Percentiles rank a stretch among this genome's conserved stretches.
These are phyloP conservation scores for Aspergillus biplanus DNA, from an alignment of 495 filamentous ascomycete species.

Conservation along the genomic window DNA sequence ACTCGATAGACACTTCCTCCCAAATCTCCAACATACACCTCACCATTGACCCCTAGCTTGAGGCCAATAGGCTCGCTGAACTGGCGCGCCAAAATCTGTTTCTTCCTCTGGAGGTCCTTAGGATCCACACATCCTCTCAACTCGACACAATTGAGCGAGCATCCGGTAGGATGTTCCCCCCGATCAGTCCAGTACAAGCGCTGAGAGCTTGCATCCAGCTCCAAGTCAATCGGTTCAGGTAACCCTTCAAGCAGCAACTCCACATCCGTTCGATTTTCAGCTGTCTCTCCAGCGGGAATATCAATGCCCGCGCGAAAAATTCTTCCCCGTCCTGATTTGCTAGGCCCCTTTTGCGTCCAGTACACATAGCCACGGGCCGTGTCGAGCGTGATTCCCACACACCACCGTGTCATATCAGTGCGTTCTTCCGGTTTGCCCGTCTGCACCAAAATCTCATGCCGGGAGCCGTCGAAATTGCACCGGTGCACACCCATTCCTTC, in stretches of 20 bases:
- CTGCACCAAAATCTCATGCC: constrained; percentile 46
- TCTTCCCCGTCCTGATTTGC: constrained; percentile 47
- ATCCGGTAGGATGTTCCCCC: constrained; percentile 46
- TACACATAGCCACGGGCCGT: constrained; percentile 44
- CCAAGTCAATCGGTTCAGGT: constrained; percentile 60
- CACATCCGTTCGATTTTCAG: constrained; percentile 42
- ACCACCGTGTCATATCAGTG: constrained; percentile 49
- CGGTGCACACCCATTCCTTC: constrained; percentile 55
- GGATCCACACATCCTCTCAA: constrained; percentile 21
- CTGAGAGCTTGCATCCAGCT: constrained; percentile 42
- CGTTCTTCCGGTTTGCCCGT: constrained; percentile 29
- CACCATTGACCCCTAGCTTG: constrained; percentile 41
- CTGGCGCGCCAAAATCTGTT: constrained; percentile 42
- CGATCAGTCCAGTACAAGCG: constrained; percentile 60
- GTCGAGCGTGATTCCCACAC: constrained; percentile 55
- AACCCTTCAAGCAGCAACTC: constrained; percentile 43
- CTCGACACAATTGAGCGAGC: constrained; percentile 31
- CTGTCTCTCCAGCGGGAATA: constrained; percentile 33
- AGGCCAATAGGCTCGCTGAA: constrained; percentile 53
- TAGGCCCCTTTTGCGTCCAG: constrained; percentile 61
- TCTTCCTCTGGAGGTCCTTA: constrained; percentile 17
- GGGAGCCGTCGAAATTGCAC: constrained; percentile 48
- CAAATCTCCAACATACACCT: constrained; percentile 50
- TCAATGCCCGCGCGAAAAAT: constrained; percentile 52
- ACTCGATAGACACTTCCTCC: constrained; percentile 51